A percentile compares a stretch with the other conserved stretches of the same genome.
Evolutionary conservation across 345 rosid species (phyloP).

Genomic region (Alliaria petiolata): DNA sequence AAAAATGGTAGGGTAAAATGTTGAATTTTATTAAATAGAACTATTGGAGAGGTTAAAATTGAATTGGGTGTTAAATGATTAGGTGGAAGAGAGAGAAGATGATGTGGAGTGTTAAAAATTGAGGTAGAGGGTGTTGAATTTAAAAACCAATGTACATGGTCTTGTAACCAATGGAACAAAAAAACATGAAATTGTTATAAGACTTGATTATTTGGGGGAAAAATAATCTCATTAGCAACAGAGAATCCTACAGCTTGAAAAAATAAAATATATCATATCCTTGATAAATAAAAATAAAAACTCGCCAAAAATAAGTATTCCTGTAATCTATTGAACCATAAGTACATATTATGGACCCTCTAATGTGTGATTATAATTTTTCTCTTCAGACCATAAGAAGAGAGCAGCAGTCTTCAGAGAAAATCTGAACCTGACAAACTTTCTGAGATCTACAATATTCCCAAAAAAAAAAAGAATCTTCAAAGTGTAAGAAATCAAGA

Average conservation of each 20-base stretch:
- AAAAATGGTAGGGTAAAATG: too few relatives aligned
- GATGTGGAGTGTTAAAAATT: too few relatives aligned
- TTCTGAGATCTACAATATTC: constrained; percentile 28
- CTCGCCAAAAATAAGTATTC: constrained; percentile 5
- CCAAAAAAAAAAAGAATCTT: constrained; percentile 23
- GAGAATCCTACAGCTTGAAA: background rate
- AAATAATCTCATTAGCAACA: background rate
- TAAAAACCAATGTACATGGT: too few relatives aligned
- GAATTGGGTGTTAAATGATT: too few relatives aligned
- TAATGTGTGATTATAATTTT: constrained; percentile 10
- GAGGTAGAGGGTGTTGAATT: too few relatives aligned
- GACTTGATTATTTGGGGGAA: background rate
- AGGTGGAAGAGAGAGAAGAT: too few relatives aligned
- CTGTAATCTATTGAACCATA: constrained; percentile 15
- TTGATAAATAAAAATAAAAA: background rate
- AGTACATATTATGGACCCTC: constrained; percentile 6
- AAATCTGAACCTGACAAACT: constrained; percentile 10
- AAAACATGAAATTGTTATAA: background rate
- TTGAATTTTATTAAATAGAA: too few relatives aligned
- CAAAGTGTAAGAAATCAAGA: constrained; percentile 23
- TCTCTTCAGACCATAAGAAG: constrained; percentile 10
- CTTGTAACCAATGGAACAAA: background rate
- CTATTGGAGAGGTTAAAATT: too few relatives aligned
- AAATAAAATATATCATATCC: background rate
- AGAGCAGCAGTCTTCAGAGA: background rate